These are phyloP conservation scores for Globisporangium canariense DNA, from an alignment of 352 stramenopile species.

Conservation along the genomic window DNA sequence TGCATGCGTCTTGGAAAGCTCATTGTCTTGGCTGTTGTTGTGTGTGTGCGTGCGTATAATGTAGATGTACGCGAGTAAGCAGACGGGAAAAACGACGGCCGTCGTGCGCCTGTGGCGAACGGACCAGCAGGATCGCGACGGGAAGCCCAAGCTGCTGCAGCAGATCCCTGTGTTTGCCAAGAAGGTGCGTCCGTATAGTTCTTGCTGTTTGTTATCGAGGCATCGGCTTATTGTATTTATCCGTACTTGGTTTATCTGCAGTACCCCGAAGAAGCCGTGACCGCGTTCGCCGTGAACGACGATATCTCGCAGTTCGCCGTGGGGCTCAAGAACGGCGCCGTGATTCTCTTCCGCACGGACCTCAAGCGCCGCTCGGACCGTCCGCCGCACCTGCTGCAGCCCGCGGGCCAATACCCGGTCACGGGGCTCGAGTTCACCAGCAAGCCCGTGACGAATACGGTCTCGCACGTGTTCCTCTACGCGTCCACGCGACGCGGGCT, in stretches of 20 bases:
- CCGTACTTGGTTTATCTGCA: conserved; percentile 10
- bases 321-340: conserved; percentile 76
- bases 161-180: conserved; percentile 86
- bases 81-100: conserved; percentile 62
- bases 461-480: conserved; percentile 75
- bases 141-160: conserved; percentile 81
- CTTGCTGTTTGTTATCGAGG: neutral
- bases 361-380: conserved; percentile 73
- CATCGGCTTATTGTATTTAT: neutral
- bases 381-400: conserved; percentile 67
- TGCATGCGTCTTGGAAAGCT: neutral
- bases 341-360: conserved; percentile 81
- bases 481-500: conserved; percentile 73
- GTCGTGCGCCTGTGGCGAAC: conserved; percentile 86
- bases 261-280: conserved; percentile 85
- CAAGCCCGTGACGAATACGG: conserved; percentile 63
- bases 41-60: neutral
- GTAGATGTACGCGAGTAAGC: conserved; percentile 66
- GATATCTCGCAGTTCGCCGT: conserved; percentile 81
- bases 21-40: neutral
- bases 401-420: conserved; percentile 75
- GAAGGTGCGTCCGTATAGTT: conserved; percentile 28
- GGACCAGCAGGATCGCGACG: conserved; percentile 84
- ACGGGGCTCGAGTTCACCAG: conserved; percentile 76
- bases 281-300: conserved; percentile 81